phyloP scores from a whole-genome alignment of 805 yeast species.

The Barnettozyma pratensis region DNA sequence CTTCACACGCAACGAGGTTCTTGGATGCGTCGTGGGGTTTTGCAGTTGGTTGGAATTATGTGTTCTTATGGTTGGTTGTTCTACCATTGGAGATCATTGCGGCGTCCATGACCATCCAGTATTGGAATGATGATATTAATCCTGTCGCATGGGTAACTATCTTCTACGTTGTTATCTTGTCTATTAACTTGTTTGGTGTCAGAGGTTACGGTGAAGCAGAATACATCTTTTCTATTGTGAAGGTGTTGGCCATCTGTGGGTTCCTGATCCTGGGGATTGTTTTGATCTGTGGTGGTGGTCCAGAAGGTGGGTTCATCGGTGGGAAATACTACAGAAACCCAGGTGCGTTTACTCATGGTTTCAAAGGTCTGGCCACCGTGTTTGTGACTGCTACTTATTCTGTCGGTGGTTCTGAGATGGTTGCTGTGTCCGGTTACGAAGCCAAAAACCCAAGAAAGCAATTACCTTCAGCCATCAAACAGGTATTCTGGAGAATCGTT shows the following conservation, averaged over 20 bases:
- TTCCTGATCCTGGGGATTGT: constrained; percentile 52
- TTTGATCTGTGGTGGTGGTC: constrained; percentile 45
- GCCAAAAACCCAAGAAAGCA: constrained; percentile 41
- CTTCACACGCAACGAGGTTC: constrained; percentile 56
- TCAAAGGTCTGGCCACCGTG: constrained; percentile 49
- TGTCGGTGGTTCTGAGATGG: constrained; percentile 48
- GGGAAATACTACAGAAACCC: constrained; percentile 44
- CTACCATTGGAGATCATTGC: constrained; percentile 49
- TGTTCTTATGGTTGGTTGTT: constrained; percentile 46
- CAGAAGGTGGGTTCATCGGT: constrained; percentile 38
- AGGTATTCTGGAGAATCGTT: constrained; percentile 51
- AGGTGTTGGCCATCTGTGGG: constrained; percentile 44
- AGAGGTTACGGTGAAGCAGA: constrained; percentile 53
- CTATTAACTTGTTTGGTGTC: constrained; percentile 50
- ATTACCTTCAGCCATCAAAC: constrained; percentile 48
- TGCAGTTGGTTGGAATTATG: constrained; percentile 56
- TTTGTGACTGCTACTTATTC: constrained; percentile 54
- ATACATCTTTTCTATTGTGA: constrained; percentile 42
- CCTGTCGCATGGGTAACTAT: constrained; percentile 48
- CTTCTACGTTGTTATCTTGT: constrained; percentile 43
- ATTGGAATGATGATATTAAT: constrained; percentile 40
- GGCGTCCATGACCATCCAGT: constrained; percentile 48
- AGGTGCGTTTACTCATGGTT: constrained; percentile 61
- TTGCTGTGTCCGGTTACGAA: constrained; percentile 48
- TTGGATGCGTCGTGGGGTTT: constrained; percentile 59